These are phyloP conservation scores for Erysiphe pisi DNA, from an alignment of 2,329 filamentous ascomycete genomes.

Conservation along the genomic window DNA sequence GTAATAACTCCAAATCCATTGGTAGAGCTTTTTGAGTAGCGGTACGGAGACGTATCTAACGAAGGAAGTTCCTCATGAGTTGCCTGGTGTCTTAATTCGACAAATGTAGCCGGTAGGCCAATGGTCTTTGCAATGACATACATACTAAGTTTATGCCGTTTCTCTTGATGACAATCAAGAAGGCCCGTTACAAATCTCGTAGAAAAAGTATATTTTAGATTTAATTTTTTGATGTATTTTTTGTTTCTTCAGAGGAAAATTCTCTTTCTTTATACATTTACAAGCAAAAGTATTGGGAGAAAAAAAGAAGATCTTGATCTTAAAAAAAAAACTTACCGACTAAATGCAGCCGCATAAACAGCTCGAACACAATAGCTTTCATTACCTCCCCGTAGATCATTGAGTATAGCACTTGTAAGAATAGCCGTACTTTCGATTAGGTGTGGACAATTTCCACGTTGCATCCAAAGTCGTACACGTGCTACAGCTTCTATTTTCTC, in stretches of 20 bases:
- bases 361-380: constrained; percentile 50
- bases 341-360: constrained; percentile 64
- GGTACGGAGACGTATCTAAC: constrained; percentile 57
- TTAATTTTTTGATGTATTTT: not conserved
- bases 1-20: constrained; percentile 85
- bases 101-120: constrained; percentile 64
- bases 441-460: constrained; percentile 64
- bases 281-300: not conserved
- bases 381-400: constrained; percentile 42
- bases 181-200: constrained; percentile 67
- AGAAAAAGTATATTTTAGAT: constrained; percentile 2
- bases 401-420: constrained; percentile 56
- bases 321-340: constrained; percentile 45
- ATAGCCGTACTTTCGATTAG: constrained; percentile 69
- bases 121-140: constrained; percentile 58
- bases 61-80: constrained; percentile 81
- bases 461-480: constrained; percentile 57
- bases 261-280: too few species aligned
- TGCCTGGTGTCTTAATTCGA: constrained; percentile 79
- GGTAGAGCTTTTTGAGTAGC: constrained; percentile 59
- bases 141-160: constrained; percentile 59
- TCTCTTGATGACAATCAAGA: constrained; percentile 61
- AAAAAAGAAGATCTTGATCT: not conserved
- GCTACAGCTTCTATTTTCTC: constrained; percentile 43
- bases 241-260: too few species aligned